Evolutionary conservation across 306 rosid species (phyloP).

Genomic region (Lathyrus tuberosus): DNA sequence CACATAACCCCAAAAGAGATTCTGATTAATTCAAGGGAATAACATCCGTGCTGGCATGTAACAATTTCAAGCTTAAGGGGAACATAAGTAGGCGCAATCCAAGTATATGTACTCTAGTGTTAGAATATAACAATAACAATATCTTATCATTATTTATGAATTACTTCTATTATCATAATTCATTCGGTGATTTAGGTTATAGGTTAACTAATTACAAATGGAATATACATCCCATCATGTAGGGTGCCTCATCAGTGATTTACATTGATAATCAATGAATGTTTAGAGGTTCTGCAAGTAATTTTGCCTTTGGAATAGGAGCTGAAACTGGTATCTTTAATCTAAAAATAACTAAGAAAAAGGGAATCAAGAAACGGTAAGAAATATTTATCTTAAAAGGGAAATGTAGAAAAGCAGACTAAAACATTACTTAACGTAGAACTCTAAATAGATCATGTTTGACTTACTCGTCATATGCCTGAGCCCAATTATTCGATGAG

Average conservation of each 20-base stretch:
- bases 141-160: not conserved
- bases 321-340: not conserved
- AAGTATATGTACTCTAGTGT: not conserved
- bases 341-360: slow-evolving; percentile 6
- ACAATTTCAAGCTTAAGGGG: slow-evolving; percentile 10
- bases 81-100: slow-evolving; percentile 19
- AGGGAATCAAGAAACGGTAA: slow-evolving; percentile 26
- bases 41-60: not conserved
- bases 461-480: slow-evolving; percentile 87
- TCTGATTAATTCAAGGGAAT: slow-evolving; percentile 34
- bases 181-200: slow-evolving; percentile 1
- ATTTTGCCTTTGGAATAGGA: not conserved
- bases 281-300: not conserved
- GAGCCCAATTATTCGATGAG: slow-evolving; percentile 79
- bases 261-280: not conserved
- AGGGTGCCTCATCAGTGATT: not conserved
- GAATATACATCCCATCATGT: not conserved
- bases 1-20: slow-evolving; percentile 40
- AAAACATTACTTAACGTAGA: slow-evolving; percentile 1
- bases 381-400: slow-evolving; percentile 1
- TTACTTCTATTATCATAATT: not conserved
- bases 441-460: slow-evolving; percentile 27
- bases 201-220: not conserved
- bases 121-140: slow-evolving; percentile 3
- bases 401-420: slow-evolving; percentile 21